Evolutionary conservation across 352 stramenopile genomes (phyloP).

Genomic region (Blastocystis sp.): DNA sequence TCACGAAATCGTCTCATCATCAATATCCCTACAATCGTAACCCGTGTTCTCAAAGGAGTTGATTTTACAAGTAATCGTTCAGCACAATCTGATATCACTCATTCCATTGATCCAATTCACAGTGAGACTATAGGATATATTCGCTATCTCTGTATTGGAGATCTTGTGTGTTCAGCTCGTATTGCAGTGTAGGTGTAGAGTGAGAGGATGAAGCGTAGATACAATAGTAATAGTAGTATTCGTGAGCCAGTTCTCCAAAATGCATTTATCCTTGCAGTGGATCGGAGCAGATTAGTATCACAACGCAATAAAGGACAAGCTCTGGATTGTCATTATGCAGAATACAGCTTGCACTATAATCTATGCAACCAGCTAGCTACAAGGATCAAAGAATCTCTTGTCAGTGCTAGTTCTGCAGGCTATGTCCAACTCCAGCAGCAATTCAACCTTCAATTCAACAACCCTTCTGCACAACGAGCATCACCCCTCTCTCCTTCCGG

Average conservation of each 20-base stretch:
- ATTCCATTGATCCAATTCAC: background rate
- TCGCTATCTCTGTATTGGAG: slow-evolving; percentile 25
- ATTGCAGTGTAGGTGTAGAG: slow-evolving; percentile 1
- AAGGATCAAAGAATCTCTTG: background rate
- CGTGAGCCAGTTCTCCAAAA: slow-evolving; percentile 27
- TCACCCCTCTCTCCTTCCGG: background rate
- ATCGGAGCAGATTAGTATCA: slow-evolving; percentile 9
- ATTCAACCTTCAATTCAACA: slow-evolving; percentile 34
- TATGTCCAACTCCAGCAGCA: slow-evolving; percentile 47
- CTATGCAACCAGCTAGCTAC: slow-evolving; percentile 9
- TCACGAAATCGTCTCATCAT: slow-evolving; percentile 7
- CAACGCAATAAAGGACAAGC: slow-evolving; percentile 13
- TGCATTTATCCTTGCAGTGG: slow-evolving; percentile 1
- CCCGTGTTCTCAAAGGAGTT: slow-evolving; percentile 43
- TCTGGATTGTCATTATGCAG: slow-evolving; percentile 32
- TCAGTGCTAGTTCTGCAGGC: background rate
- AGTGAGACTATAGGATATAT: background rate
- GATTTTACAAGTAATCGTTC: background rate
- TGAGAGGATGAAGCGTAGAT: background rate
- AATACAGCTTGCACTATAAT: slow-evolving; percentile 49
- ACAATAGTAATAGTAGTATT: background rate
- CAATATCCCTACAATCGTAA: slow-evolving; percentile 17
- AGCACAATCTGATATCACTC: background rate
- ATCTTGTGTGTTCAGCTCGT: slow-evolving; percentile 30
- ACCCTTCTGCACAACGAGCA: background rate